Evolutionary conservation across 179 eudicot species (phyloP), one percentile per base, ranked within the genome.

Genomic region (Camellia oleifera): DNA sequence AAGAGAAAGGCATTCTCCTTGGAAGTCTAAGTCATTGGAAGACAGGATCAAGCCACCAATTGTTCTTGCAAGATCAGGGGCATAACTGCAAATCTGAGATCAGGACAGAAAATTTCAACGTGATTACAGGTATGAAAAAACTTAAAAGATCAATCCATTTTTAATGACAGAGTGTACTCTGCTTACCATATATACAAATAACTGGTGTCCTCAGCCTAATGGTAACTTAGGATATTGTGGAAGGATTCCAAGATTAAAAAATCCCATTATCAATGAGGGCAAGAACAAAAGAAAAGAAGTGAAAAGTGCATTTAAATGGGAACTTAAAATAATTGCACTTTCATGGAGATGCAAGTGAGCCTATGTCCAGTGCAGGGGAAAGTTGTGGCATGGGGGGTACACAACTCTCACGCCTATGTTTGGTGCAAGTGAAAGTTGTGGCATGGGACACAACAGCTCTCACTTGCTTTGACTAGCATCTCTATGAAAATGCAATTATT

Each of bases 11-110:
- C 99, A 94, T 85, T 92, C 93, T 66, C 81, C 86, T 92, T 83
- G 90, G 84, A 94, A 94, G 73, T 82, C 79, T 4, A 72, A 69
- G 83, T 94, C 98, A 17, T 87, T 81, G 52, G 99, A 94, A 40
- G 95, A 84, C 83, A 89, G 81, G 71, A 96, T 86, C 79, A 96
- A 87, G 57, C 97, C 93, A 66, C 93, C 85, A 53, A 96, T 79
- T 83, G 98, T 92, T 86, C 80, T 94, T 63, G 98, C 97, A 69
- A 96, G 95, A 83, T 92, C 99, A 81, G 99, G 99, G 69, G 97
- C 97, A 81, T 94, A 89, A 71, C 78, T 84, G 85, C 89, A 84
- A 76, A 94, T 92, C 98, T 96, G 87, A 81, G 18, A 82, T 42
- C 71, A 72, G 70, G 46, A 14, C 50, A 75, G 65, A n/a, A 17